Base-by-base conservation (phyloP, 768 basidiomycete species). In the Hygrocybe coccinea region DNA sequence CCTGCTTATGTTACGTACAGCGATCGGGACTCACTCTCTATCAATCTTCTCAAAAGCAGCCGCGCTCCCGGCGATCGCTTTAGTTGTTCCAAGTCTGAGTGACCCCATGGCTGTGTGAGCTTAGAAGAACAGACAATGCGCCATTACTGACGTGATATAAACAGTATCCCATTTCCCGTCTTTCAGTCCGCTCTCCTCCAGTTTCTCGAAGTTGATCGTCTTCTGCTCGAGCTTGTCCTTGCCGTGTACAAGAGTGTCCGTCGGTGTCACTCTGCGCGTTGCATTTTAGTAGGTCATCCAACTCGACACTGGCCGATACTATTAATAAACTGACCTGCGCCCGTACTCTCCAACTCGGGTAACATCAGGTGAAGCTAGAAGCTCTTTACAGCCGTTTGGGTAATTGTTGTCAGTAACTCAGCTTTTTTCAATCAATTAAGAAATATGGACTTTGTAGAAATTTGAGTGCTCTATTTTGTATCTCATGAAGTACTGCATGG, bases 41-140 rank as follows among this genome's bases (percentile, higher is more conserved):
- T 91, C 90, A 55, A 91, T 89, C 72, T 81, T 87, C 64, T 85
- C 84, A 59, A 89, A 91, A 8, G 77, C 77, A 35, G 77, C 80
- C 1, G 78, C 79, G 59, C 84, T 79, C 2, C 87, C 87, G 0
- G 87, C 89, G 14, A 29, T 56, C 14, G 76, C 79, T 22, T 70
- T 75, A 11, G 82, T 84, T 17, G 89, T 91, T 7, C 89, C 90
- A 8, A 91, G 68, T 2, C 83, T 83, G 56, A 46, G 4, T 25
- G 38, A n/a, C 12, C 9, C 8, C 7, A 49, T 55, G 41, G 54
- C 14, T 38, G 24, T 57, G 38, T 35, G 8, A 10, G 17, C 15
- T 17, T 21, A 15, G 29, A 4, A 54, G 17, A 36, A 19, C 41
- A 35, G 46, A 54, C 6, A 15, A 4, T 48, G 15, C 12, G 37